phyloP scores from a whole-genome alignment of 148 eudicot species.

The Dianthus caryophyllus region DNA sequence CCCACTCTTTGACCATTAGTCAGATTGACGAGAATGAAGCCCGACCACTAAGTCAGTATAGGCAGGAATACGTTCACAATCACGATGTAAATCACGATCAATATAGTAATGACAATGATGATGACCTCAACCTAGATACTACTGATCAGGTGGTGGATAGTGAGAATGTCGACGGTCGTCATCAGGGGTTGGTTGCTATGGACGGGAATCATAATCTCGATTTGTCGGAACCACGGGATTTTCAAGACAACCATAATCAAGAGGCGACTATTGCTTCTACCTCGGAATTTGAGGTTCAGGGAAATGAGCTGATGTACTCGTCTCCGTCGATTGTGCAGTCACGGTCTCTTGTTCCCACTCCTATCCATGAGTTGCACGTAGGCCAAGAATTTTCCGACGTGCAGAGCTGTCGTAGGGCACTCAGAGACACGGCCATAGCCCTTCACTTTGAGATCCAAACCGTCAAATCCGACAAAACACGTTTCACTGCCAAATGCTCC shows the following conservation, averaged over 20 bases:
- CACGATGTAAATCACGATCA: no score
- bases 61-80: constrained; percentile 30
- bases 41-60: constrained; percentile 19
- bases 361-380: constrained; percentile 46
- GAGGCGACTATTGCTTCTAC: constrained; percentile 28
- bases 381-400: constrained; percentile 78
- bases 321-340: constrained; percentile 43
- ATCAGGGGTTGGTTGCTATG: constrained; percentile 28
- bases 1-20: constrained; percentile 25
- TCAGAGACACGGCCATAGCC: constrained; percentile 60
- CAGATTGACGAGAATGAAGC: constrained; percentile 31
- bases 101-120: constrained; percentile 30
- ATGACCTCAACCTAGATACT: constrained; percentile 19
- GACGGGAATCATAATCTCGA: constrained; percentile 38
- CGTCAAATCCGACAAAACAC: constrained; percentile 68
- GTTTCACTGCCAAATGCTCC: constrained; percentile 75
- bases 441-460: constrained; percentile 71
- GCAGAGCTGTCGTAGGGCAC: constrained; percentile 56
- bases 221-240: constrained; percentile 28
- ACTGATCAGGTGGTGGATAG: constrained; percentile 31
- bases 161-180: constrained; percentile 27
- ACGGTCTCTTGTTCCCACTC: constrained; percentile 36
- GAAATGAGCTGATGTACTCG: constrained; percentile 30
- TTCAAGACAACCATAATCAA: constrained; percentile 35
- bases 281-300: constrained; percentile 31